Percentiles rank a stretch among this genome's conserved stretches.
phyloP scores from a whole-genome alignment of 106 monocot genomes.

The Alisma plantagoaquatica region DNA sequence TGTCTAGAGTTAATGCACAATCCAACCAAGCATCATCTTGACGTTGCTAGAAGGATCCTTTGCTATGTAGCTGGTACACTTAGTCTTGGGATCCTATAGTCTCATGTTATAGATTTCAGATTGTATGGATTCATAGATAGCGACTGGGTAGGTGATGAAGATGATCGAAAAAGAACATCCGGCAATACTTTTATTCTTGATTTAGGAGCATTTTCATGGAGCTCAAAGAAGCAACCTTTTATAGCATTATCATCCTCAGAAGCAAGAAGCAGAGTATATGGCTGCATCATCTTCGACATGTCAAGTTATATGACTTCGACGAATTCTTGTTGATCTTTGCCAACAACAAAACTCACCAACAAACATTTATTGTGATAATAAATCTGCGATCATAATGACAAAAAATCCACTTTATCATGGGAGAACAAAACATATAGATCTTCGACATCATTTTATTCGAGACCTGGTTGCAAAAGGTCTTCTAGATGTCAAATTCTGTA shows the following conservation, averaged over 20 bases:
- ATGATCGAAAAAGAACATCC: constrained; percentile 6
- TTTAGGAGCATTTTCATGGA: background rate
- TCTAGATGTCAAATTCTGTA: too few relatives aligned
- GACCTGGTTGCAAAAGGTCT: too few relatives aligned
- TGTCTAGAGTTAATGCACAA: constrained; percentile 1
- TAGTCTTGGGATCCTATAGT: background rate
- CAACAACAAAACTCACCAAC: background rate
- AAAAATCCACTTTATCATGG: too few relatives aligned
- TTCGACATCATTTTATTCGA: too few relatives aligned
- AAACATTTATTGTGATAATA: too few relatives aligned
- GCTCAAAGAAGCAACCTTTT: constrained; percentile 5
- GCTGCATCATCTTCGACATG: background rate
- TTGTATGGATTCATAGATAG: constrained; percentile 1
- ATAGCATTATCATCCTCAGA: background rate
- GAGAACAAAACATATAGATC: too few relatives aligned
- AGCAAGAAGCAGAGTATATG: too few relatives aligned
- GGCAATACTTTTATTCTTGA: constrained; percentile 2
- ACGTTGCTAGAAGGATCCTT: background rate
- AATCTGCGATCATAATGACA: too few relatives aligned
- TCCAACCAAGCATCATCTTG: background rate
- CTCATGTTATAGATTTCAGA: background rate
- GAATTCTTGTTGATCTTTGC: background rate
- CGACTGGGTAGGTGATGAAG: constrained; percentile 3
- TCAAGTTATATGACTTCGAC: constrained; percentile 1
- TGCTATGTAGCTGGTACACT: constrained; percentile 1